Conservation (phyloP, 306 rosid species). For the Chamaecrista fasciculata region DNA sequence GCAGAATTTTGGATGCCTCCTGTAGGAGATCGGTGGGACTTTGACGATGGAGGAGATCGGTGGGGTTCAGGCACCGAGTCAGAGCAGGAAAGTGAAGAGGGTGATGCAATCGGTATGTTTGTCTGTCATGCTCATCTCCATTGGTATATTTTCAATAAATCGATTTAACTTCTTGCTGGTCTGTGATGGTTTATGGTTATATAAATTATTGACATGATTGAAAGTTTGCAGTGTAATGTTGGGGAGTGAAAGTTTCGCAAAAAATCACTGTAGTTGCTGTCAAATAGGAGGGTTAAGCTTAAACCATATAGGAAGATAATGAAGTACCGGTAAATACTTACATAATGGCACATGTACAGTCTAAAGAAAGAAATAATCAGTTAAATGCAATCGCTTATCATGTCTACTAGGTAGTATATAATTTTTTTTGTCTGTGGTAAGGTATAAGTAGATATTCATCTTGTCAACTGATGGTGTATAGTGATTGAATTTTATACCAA, state of each 20-base stretch:
- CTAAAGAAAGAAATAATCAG: conserved; percentile 16
- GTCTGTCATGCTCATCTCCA: conserved; percentile 8
- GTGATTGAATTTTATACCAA: conserved; percentile 6
- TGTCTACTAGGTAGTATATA: not conserved
- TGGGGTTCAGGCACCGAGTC: conserved; percentile 76
- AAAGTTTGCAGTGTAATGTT: not conserved
- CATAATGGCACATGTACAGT: not conserved
- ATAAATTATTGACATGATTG: not conserved
- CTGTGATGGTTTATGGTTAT: not conserved
- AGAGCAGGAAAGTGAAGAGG: conserved; percentile 51
- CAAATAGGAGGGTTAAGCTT: not conserved
- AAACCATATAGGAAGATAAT: not conserved
- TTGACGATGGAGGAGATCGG: conserved; percentile 73
- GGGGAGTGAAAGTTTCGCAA: too few relatives aligned
- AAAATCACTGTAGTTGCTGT: not conserved
- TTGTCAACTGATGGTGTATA: not conserved
- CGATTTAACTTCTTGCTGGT: not conserved
- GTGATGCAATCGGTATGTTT: conserved; percentile 50
- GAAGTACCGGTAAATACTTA: not conserved
- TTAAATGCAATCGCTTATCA: not conserved
- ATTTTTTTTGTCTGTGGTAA: too few relatives aligned
- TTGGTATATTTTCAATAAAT: conserved; percentile 11
- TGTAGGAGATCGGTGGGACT: conserved; percentile 83
- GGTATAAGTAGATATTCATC: not conserved
- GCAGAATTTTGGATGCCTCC: conserved; percentile 87